Percentiles rank a stretch among this genome's conserved stretches.
Evolutionary conservation across 768 basidiomycete species (phyloP).

Genomic region (Amanita muscaria): DNA sequence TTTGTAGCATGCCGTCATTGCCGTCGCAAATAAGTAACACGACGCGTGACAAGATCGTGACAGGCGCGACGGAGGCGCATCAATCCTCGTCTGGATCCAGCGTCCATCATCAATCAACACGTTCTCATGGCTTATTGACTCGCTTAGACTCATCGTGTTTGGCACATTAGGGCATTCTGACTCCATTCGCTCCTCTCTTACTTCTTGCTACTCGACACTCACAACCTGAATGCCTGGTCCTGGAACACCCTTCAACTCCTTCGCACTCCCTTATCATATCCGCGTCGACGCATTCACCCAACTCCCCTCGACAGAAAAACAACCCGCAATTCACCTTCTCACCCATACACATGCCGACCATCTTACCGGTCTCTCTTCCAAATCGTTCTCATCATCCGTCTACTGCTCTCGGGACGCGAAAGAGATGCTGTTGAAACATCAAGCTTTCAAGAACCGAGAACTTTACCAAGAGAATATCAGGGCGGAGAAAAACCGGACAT

Average conservation of each 20-base stretch:
- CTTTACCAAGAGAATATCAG: constrained; percentile 43
- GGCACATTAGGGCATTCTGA: too few species aligned
- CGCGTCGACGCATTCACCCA: constrained; percentile 78
- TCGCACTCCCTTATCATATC: constrained; percentile 71
- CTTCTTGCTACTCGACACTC: not conserved
- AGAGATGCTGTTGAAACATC: constrained; percentile 74
- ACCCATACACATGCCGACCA: constrained; percentile 91
- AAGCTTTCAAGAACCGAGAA: constrained; percentile 58
- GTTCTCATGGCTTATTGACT: too few species aligned
- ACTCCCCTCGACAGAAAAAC: constrained; percentile 22
- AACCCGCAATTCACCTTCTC: constrained; percentile 61
- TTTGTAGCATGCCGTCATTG: too few species aligned
- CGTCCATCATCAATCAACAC: too few species aligned
- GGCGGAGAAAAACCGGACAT: constrained; percentile 48
- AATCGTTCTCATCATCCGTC: constrained; percentile 63
- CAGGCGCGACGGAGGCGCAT: too few species aligned
- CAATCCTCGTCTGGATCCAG: too few species aligned
- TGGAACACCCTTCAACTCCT: constrained; percentile 71
- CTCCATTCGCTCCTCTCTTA: not conserved
- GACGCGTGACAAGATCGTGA: too few species aligned
- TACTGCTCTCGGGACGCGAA: constrained; percentile 81
- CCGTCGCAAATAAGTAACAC: too few species aligned
- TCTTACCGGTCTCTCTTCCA: constrained; percentile 63
- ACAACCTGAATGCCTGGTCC: constrained; percentile 52
- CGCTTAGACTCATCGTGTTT: too few species aligned